Evolutionary conservation across 2,329 filamentous ascomycete species (phyloP), one percentile per base, ranked within the genome.

Genomic region (Clarireedia paspali): DNA sequence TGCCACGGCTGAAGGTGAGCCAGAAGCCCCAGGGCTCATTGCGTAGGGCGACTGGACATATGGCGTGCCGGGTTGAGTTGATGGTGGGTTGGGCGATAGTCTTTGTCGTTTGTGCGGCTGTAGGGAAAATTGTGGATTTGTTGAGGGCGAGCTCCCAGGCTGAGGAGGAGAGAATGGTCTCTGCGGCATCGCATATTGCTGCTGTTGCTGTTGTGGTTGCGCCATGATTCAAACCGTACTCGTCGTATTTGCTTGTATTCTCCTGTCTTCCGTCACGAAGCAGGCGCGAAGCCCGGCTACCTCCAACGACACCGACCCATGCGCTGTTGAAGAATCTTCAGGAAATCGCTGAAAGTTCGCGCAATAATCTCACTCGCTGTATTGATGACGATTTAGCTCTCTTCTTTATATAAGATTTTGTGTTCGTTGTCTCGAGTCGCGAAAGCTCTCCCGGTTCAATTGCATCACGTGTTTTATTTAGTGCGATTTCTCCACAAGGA

Each of bases 51-150:
- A 76, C 63, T 74, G 70, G 61, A 76, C 74, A 66, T 83, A 84
- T 0, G 83, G 82, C 36, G 83, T 87, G 50, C 74, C 77, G 57
- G 85, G 84, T 62, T 85, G 84, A 27, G 87, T 84, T n/a, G 77
- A 73, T 36, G 84, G 80, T 36, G 84, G 80, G 56, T 84, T 84
- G 51, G 86, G 84, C 26, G 86, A 89, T 48, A 88, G 74, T 56
- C 83, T 85, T 69, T 80, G 85, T 69, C 88, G 81, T 74, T 94
- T 92, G 57, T 80, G 82, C 15, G 88, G 84, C 49, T 87, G 87
- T 49, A 85, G 80, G 58, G 71, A 67, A 64, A 72, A 86, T 46
- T 77, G 73, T 60, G 80, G 78, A 77, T 77, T 75, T 23, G 75
- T 79, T 46, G 85, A 83, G 24, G 85, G 85, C 24, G 83, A 78